Percentiles rank a stretch among this genome's conserved stretches.
These are phyloP conservation scores for Fusarium sp. DNA, from an alignment of 2,329 filamentous ascomycete species.

Conservation along the genomic window DNA sequence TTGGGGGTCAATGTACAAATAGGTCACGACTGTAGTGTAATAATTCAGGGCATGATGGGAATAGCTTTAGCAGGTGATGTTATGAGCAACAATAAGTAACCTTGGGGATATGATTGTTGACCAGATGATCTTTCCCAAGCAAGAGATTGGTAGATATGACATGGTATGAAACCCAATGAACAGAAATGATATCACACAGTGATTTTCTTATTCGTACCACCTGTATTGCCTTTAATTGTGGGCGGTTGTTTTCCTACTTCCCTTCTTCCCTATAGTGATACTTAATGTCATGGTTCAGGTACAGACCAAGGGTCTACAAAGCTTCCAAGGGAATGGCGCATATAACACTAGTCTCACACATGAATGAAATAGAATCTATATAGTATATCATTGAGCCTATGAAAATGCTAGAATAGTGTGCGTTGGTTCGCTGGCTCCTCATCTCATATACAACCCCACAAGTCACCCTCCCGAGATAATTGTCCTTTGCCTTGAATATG, in stretches of 20 bases:
- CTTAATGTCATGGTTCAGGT: neutral
- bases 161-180: neutral
- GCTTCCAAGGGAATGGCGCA: neutral
- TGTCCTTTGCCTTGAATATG: slow-evolving; percentile 38
- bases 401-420: slow-evolving; percentile 13
- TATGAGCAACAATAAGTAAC: neutral
- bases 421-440: slow-evolving; percentile 24
- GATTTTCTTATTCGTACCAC: neutral
- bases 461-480: slow-evolving; percentile 32
- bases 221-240: neutral
- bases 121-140: neutral
- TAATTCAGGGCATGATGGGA: neutral
- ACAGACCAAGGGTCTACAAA: neutral
- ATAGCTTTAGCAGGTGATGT: neutral
- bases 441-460: slow-evolving; percentile 29
- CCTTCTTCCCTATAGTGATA: neutral
- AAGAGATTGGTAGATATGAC: neutral
- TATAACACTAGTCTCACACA: neutral
- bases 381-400: slow-evolving; percentile 31
- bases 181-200: neutral
- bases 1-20: neutral
- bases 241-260: neutral
- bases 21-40: neutral
- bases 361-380: neutral
- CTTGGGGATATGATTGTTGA: neutral